Evolutionary conservation across 1,139 yeast genomes (phyloP).

Genomic region (Candida anutae): DNA sequence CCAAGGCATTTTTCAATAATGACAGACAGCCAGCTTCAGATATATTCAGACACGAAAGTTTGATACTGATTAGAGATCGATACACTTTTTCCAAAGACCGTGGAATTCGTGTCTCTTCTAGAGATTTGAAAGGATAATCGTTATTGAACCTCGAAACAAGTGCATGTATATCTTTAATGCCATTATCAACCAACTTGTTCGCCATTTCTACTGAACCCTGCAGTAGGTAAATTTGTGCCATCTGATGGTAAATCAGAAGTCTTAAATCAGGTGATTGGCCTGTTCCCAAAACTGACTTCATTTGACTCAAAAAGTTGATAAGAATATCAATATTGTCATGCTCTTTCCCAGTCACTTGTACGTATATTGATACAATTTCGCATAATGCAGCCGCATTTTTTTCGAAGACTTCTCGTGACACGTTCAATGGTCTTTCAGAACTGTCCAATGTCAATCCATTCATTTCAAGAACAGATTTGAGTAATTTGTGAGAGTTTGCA

Average conservation of each 20-base stretch:
- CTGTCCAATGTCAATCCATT: slow-evolving; percentile 17
- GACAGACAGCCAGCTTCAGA: no score
- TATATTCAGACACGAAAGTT: slow-evolving; percentile 9
- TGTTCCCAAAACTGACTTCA: slow-evolving; percentile 15
- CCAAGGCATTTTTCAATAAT: slow-evolving; percentile 2
- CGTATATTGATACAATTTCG: slow-evolving; percentile 18
- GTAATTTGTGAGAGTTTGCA: slow-evolving; percentile 20
- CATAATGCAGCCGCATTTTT: slow-evolving; percentile 15
- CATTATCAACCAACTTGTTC: slow-evolving; percentile 15
- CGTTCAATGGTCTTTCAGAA: slow-evolving; percentile 5
- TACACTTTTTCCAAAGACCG: slow-evolving; percentile 12
- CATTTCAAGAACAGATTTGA: slow-evolving; percentile 26
- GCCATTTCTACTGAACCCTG: slow-evolving; percentile 18
- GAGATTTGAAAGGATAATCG: slow-evolving; percentile 12
- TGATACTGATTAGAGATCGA: slow-evolving; percentile 11
- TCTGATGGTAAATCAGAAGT: slow-evolving; percentile 18
- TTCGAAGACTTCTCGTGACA: slow-evolving; percentile 7
- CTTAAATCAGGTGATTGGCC: slow-evolving; percentile 19
- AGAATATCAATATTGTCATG: slow-evolving; percentile 17
- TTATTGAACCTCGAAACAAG: slow-evolving; percentile 9
- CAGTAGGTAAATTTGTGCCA: slow-evolving; percentile 20
- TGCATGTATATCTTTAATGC: slow-evolving; percentile 17
- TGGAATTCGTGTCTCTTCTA: slow-evolving; percentile 12
- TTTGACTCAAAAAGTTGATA: slow-evolving; percentile 22
- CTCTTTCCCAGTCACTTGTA: slow-evolving; percentile 11